Percentiles rank a stretch among this genome's conserved stretches.
Conservation (phyloP, 2,329 filamentous ascomycete genomes). For the Teratosphaeria zuluensis region DNA sequence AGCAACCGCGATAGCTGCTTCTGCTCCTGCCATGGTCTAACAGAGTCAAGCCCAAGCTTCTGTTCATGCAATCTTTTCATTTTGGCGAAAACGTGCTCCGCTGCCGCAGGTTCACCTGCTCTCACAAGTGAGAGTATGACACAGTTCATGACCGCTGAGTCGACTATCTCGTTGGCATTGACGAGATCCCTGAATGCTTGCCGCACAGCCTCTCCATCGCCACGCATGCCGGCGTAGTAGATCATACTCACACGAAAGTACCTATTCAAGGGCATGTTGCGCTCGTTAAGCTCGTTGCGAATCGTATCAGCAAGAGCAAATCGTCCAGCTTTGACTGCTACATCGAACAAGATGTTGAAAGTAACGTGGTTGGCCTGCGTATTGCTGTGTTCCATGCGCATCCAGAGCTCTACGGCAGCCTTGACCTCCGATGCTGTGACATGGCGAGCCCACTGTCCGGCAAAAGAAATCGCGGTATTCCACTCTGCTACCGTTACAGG, state of each 20-base stretch:
- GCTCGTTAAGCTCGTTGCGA: constrained; percentile 65
- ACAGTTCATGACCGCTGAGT: constrained; percentile 77
- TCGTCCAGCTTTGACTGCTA: constrained; percentile 76
- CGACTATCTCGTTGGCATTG: constrained; percentile 75
- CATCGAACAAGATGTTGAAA: constrained; percentile 86
- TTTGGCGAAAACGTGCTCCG: constrained; percentile 68
- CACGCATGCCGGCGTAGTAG: constrained; percentile 67
- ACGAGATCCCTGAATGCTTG: constrained; percentile 75
- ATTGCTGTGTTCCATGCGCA: constrained; percentile 72
- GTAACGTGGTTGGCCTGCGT: constrained; percentile 66
- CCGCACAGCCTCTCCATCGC: constrained; percentile 64
- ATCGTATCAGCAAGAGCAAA: constrained; percentile 77
- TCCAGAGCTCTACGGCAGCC: constrained; percentile 69
- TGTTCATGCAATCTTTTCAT: constrained; percentile 60
- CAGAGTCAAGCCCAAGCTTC: constrained; percentile 16
- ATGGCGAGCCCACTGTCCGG: constrained; percentile 57
- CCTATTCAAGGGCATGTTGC: constrained; percentile 61
- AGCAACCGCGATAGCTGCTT: constrained; percentile 40
- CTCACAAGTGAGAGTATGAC: constrained; percentile 70
- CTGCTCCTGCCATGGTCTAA: constrained; percentile 29
- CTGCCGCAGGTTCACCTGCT: constrained; percentile 65
- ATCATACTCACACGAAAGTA: constrained; percentile 76
- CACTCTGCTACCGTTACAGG: constrained; percentile 61
- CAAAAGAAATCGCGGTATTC: constrained; percentile 75
- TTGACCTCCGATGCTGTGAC: constrained; percentile 53